These are phyloP conservation scores for Jamesozyma lodderae DNA, from an alignment of 805 yeast species.

Conservation along the genomic window DNA sequence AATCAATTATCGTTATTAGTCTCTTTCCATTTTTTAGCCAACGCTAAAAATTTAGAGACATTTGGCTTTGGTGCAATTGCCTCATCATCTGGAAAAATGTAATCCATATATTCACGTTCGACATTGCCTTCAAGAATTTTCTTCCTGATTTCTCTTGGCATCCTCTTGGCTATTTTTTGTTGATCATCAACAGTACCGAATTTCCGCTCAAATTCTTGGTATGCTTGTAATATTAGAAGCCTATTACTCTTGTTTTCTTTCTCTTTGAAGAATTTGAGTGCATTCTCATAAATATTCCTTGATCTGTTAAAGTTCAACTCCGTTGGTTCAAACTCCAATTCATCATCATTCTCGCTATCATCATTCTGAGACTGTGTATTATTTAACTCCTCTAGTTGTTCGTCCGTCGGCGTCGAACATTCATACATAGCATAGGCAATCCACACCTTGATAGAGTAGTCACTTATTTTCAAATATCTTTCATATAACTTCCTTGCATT, in stretches of 20 bases:
- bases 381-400: constrained; percentile 17
- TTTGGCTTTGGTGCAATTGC: constrained; percentile 11
- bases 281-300: constrained; percentile 49
- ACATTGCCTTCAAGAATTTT: constrained; percentile 31
- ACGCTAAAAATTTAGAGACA: constrained; percentile 33
- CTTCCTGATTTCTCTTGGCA: constrained; percentile 44
- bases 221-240: constrained; percentile 47
- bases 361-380: constrained; percentile 16
- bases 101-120: constrained; percentile 49
- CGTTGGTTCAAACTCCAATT: constrained; percentile 40
- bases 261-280: constrained; percentile 37
- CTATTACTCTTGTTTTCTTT: constrained; percentile 36
- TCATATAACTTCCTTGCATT: constrained; percentile 46
- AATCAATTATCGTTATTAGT: constrained; percentile 4
- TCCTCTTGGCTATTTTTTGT: constrained; percentile 33
- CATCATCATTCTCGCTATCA: constrained; percentile 37
- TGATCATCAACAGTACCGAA: constrained; percentile 45
- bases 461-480: constrained; percentile 29
- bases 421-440: constrained; percentile 65
- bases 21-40: constrained; percentile 44
- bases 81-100: constrained; percentile 56
- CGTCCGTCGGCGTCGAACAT: constrained; percentile 49
- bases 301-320: constrained; percentile 44
- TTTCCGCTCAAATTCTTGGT: constrained; percentile 51
- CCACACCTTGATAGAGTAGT: constrained; percentile 40